Base-by-base conservation (phyloP, 2,329 filamentous ascomycete species). In the Neofusicoccum laricinum region DNA sequence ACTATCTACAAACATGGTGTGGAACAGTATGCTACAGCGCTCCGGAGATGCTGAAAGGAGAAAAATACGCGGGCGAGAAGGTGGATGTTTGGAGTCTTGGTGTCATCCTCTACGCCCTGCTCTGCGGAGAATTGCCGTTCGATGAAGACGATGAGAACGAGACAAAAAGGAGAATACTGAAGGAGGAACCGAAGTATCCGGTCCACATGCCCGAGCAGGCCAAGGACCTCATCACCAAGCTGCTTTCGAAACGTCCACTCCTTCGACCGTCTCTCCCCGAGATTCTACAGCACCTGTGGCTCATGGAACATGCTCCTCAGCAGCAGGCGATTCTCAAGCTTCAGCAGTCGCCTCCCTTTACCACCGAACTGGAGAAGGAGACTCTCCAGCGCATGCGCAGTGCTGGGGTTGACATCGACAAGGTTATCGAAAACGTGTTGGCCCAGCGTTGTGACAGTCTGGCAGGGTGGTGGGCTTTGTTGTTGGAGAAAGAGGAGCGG, bases 11-110 rank as follows among this genome's bases (percentile, higher is more conserved):
- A 77, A 99, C 95, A 1, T 99, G 97, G 78, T 99, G 95, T 76
- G 95, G 95, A 4, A 99, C 95, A 0, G 90, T 99, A 67, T 98
- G 94, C 80, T 99, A 99, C 78, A 97, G 93, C 63, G 95, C 95
- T 2, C 95, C 95, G 2, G 95, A 99, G 78, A 99, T 99, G 95
- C 84, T 99, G 45, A 97, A 95, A 76, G 95, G 93, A 43, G 95
- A 99, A 77, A 98, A 96, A 77, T 99, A 99, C 75, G 95, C 93
- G 0, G 94, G 93, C 30, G 93, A 97, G 80, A 98, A 97, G 80
- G 94, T 99, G 55, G 95, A 99, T 73, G 93, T 99, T 4, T 99
- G 92, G 92, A 95, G 92, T 72, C 75, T 96, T 68, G 91, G 92
- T 12, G 89, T 96, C 63, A 95, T 96, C 66, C 81, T 95, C 1